Base-by-base conservation (phyloP, 345 rosid species). In the Turritis glabra region DNA sequence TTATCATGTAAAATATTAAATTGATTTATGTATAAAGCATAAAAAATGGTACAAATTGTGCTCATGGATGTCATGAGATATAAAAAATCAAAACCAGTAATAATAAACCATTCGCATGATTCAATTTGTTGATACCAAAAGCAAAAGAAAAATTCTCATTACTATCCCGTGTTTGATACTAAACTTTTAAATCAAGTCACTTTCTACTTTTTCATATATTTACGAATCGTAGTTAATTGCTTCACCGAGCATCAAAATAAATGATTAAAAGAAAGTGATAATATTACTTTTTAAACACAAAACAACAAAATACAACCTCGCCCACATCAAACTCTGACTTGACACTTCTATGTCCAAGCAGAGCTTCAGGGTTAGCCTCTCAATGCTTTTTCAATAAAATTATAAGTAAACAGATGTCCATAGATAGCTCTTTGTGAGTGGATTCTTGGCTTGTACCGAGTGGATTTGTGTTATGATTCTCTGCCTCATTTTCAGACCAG, bases 401-500 rank as follows among this genome's bases (percentile, higher is more conserved):
- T 44, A 57, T 4, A 22, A 22, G 26, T 56, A 56, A 44, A 23
- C 46, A 57, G 33, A n/a, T n/a, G n/a, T 46, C 37, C 1, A 72
- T 23, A 22, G 1, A 50, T 50, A 25, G 7, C 5, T 33, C 0
- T 74, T 23, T 66, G 5, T 18, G n/a, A 0, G 65, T 62, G 58
- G 72, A 77, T 77, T 64, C 77, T 71, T 77, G 23, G 71, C 77
- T 77, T 71, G 73, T 38, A 64, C 21, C 55, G 21, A 77, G 11
- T 64, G 80, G 47, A 26, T 52, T 67, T 70, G 26, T 76, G 53
- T 62, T 33, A 32, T 62, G 66, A 71, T 70, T 57, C 77, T 65
- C 54, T 57, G 77, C 67, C 80, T 77, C 63, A 38, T 64, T 71
- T 77, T 71, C 76, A 38, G 55, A 71, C 80, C 77, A 77, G 56